Conservation (phyloP, 2,329 filamentous ascomycete species). For the Aspergillus viridinutans region DNA sequence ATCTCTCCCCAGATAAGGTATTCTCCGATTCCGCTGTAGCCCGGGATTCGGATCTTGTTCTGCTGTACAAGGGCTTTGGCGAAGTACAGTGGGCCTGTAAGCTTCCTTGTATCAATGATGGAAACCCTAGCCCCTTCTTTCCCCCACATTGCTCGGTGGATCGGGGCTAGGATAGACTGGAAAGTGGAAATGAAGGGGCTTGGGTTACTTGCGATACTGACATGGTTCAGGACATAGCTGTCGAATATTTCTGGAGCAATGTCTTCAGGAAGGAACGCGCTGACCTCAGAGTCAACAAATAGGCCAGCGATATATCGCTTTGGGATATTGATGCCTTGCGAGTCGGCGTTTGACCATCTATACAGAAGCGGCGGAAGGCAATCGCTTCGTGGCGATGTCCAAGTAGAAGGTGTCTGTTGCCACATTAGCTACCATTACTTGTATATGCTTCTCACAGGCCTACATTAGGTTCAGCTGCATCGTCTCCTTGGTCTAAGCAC, state of each 20-base stretch:
- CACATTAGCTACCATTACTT: neutral
- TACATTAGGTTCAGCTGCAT: neutral
- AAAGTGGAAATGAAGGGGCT: constrained; percentile 36
- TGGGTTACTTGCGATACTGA: constrained; percentile 11
- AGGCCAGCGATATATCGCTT: constrained; percentile 22
- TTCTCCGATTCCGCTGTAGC: constrained; percentile 28
- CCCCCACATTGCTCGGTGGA: constrained; percentile 28
- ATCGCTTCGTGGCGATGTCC: neutral
- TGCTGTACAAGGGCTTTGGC: constrained; percentile 21
- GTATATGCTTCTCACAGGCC: neutral
- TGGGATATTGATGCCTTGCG: constrained; percentile 27
- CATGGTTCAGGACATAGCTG: constrained; percentile 20
- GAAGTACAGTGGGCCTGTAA: constrained; percentile 22
- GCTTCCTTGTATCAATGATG: constrained; percentile 27
- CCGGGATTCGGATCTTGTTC: constrained; percentile 12
- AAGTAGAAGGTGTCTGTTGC: neutral
- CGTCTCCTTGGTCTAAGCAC: constrained; percentile 15
- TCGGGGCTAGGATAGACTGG: constrained; percentile 20
- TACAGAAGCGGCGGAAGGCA: constrained; percentile 28
- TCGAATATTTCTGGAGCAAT: constrained; percentile 17
- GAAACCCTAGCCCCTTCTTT: constrained; percentile 22
- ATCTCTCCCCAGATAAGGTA: constrained; percentile 34
- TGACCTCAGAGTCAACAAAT: constrained; percentile 13
- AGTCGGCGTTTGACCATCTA: constrained; percentile 29
- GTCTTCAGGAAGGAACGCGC: constrained; percentile 10